A percentile compares a stretch with the other conserved stretches of the same genome.
Conservation (phyloP, 2,329 filamentous ascomycete genomes). For the Hypoxylon sp. region DNA sequence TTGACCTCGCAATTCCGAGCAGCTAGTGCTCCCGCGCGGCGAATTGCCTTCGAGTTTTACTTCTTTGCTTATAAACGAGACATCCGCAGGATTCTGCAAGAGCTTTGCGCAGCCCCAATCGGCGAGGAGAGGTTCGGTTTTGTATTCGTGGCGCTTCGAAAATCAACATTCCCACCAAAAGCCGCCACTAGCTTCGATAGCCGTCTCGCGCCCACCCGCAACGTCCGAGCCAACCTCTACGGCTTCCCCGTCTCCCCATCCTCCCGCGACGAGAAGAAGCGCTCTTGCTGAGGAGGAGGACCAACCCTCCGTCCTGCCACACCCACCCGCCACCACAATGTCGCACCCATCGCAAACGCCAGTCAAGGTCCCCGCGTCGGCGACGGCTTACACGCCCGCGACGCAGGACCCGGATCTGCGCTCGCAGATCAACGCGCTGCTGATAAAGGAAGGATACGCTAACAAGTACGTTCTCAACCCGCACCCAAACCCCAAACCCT, state of each 20-base stretch:
- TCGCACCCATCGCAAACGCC: conserved; percentile 65
- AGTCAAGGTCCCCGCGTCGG: conserved; percentile 70
- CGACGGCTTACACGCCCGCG: conserved; percentile 70
- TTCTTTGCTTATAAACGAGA: not conserved
- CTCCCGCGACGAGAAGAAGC: not conserved
- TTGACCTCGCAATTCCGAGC: conserved; percentile 16
- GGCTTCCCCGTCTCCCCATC: not conserved
- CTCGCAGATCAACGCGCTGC: conserved; percentile 70
- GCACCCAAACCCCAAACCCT: not conserved
- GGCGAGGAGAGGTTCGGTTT: not conserved
- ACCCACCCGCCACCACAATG: conserved; percentile 49
- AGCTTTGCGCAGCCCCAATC: not conserved
- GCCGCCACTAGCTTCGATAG: conserved; percentile 20
- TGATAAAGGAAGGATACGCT: conserved; percentile 71
- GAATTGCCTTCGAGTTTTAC: conserved; percentile 10
- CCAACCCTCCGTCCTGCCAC: conserved; percentile 16
- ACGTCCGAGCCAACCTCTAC: conserved; percentile 12
- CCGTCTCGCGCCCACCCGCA: conserved; percentile 5
- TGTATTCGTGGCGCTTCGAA: conserved; percentile 9
- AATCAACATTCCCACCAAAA: conserved; percentile 21
- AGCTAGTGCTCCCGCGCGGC: not conserved
- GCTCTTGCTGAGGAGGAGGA: conserved; percentile 7
- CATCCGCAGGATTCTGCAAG: not conserved
- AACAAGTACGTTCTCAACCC: conserved; percentile 61
- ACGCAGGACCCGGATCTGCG: conserved; percentile 72